Conservation (phyloP, 2,329 filamentous ascomycete species). For the Botrytis galanthina region DNA sequence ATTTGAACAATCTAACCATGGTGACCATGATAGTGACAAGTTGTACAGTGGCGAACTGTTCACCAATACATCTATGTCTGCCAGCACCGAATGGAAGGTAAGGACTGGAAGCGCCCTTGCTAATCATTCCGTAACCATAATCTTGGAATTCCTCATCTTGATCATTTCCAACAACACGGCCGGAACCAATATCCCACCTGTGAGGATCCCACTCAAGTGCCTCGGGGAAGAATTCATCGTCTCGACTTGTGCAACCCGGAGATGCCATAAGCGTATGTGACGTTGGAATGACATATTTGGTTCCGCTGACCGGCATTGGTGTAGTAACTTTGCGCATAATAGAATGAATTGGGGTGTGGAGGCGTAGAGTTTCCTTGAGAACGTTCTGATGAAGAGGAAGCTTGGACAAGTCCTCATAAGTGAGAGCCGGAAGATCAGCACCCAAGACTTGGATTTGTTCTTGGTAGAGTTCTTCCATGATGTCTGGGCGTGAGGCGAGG, state of each 20-base stretch:
- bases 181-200: constrained; percentile 73
- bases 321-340: constrained; percentile 91
- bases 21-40: constrained; percentile 80
- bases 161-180: constrained; percentile 51
- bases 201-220: constrained; percentile 84
- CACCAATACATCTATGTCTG: constrained; percentile 90
- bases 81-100: constrained; percentile 95
- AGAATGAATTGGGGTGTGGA: constrained; percentile 91
- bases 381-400: constrained; percentile 80
- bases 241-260: constrained; percentile 75
- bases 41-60: constrained; percentile 94
- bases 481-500: constrained; percentile 72
- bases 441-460: constrained; percentile 78
- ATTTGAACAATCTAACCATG: constrained; percentile 75
- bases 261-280: constrained; percentile 80
- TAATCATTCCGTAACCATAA: constrained; percentile 90
- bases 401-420: constrained; percentile 74
- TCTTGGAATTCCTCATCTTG: constrained; percentile 75
- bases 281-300: constrained; percentile 77
- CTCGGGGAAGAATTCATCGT: constrained; percentile 75
- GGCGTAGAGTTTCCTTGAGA: constrained; percentile 86
- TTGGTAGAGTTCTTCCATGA: constrained; percentile 76
- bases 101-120: constrained; percentile 83
- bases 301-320: constrained; percentile 80
- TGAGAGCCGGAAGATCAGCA: constrained; percentile 68